phyloP scores from a whole-genome alignment of 2,329 filamentous ascomycete genomes.

The Mollisia scopiformis region DNA sequence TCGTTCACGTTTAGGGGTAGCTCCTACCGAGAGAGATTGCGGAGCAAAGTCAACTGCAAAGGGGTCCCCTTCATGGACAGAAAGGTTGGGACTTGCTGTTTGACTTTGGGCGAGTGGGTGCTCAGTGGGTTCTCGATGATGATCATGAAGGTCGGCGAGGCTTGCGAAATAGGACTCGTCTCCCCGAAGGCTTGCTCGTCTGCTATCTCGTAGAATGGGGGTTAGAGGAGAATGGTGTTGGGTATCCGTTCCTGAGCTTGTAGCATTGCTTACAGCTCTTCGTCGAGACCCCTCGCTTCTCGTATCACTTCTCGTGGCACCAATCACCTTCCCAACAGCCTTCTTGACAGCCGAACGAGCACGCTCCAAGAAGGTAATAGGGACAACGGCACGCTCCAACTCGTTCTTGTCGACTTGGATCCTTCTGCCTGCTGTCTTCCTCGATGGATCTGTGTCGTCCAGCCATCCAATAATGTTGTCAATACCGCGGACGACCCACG shows the following conservation, averaged over 20 bases:
- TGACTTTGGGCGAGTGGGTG: constrained; percentile 79
- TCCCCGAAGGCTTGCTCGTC: constrained; percentile 59
- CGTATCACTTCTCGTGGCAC: constrained; percentile 44
- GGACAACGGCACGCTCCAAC: constrained; percentile 86
- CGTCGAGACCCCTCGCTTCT: constrained; percentile 58
- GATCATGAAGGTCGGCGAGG: constrained; percentile 40
- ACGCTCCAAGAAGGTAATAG: constrained; percentile 83
- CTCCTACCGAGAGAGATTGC: constrained; percentile 44
- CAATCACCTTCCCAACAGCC: constrained; percentile 63
- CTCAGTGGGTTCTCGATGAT: constrained; percentile 51
- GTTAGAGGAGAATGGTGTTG: constrained; percentile 49
- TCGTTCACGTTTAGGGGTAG: constrained; percentile 35
- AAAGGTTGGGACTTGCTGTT: constrained; percentile 66
- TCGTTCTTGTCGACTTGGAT: constrained; percentile 94
- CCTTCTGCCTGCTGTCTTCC: constrained; percentile 76
- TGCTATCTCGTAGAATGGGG: constrained; percentile 39
- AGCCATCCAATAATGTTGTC: constrained; percentile 79
- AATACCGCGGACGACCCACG: constrained; percentile 84
- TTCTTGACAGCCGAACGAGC: constrained; percentile 79
- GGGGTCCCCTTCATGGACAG: constrained; percentile 37
- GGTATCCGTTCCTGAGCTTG: constrained; percentile 63
- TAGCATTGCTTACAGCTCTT: constrained; percentile 63
- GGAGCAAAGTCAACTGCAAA: constrained; percentile 38
- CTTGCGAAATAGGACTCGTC: constrained; percentile 58
- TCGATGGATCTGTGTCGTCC: constrained; percentile 88